These are phyloP conservation scores for Penicillium angulare DNA, from an alignment of 495 filamentous ascomycete species.

Conservation along the genomic window DNA sequence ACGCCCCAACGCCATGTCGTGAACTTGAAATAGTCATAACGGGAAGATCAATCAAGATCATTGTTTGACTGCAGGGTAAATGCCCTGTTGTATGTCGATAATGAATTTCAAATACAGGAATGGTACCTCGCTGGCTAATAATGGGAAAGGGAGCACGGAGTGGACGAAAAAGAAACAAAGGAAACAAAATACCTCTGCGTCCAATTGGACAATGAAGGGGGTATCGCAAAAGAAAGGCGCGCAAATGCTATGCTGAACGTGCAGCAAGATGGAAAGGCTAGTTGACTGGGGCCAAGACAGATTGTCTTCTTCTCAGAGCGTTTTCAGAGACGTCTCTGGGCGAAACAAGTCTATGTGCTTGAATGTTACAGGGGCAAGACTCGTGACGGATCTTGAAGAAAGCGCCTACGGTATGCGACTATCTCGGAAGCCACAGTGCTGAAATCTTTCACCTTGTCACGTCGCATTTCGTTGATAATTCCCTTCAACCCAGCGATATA, in stretches of 20 bases:
- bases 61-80: neutral
- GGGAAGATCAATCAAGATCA: slow-evolving; percentile 6
- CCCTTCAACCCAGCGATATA: slow-evolving; percentile 75
- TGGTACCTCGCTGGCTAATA: slow-evolving; percentile 4
- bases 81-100: neutral
- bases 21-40: neutral
- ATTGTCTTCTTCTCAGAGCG: no score
- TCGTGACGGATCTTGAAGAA: slow-evolving; percentile 55
- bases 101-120: slow-evolving; percentile 8
- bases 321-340: slow-evolving; percentile 24
- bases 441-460: slow-evolving; percentile 75
- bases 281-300: slow-evolving; percentile 34
- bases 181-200: slow-evolving; percentile 3
- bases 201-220: neutral
- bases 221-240: slow-evolving; percentile 7
- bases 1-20: slow-evolving; percentile 13
- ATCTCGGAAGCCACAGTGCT: slow-evolving; percentile 77
- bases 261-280: neutral
- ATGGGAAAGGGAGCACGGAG: neutral
- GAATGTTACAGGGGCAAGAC: slow-evolving; percentile 46
- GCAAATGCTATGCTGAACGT: neutral
- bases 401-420: slow-evolving; percentile 73
- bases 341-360: neutral
- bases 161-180: neutral
- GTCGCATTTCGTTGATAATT: slow-evolving; percentile 72